phyloP scores from a whole-genome alignment of 345 rosid genomes.

The Nephelium lappaceum region DNA sequence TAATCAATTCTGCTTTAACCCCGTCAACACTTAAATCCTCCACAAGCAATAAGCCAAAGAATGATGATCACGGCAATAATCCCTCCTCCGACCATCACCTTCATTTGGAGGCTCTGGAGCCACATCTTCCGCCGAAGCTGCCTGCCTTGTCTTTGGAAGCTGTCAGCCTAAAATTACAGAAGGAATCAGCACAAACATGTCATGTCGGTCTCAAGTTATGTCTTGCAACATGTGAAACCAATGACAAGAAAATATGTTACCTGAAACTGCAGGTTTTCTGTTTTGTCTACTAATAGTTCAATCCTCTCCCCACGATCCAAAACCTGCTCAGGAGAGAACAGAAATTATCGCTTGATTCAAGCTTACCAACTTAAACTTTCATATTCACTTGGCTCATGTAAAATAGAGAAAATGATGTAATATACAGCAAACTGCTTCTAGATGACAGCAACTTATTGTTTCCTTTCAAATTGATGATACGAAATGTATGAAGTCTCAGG shows the following conservation, averaged over 20 bases:
- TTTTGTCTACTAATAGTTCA: slow-evolving; percentile 92
- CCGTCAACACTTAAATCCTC: slow-evolving; percentile 69
- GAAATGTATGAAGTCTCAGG: background rate
- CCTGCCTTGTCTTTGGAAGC: slow-evolving; percentile 98
- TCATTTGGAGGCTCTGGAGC: slow-evolving; percentile 87
- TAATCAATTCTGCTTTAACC: no score
- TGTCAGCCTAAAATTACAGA: slow-evolving; percentile 61
- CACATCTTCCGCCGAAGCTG: slow-evolving; percentile 94
- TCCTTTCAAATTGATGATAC: background rate
- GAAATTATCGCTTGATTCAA: background rate
- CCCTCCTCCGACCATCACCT: slow-evolving; percentile 78
- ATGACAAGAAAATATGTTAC: slow-evolving; percentile 28
- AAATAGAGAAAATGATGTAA: background rate
- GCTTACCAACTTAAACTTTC: background rate
- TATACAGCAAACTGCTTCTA: background rate
- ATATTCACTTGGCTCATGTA: background rate
- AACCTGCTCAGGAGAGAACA: slow-evolving; percentile 49
- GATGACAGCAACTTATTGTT: background rate
- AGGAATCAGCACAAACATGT: background rate
- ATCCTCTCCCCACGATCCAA: slow-evolving; percentile 96
- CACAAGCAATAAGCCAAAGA: slow-evolving; percentile 70
- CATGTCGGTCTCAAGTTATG: slow-evolving; percentile 1
- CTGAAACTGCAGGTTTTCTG: slow-evolving; percentile 90
- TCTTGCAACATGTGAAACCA: background rate
- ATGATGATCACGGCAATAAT: slow-evolving; percentile 57